phyloP scores from a whole-genome alignment of 2,329 filamentous ascomycete species.

The Stagonosporopsis chrysanthemi region DNA sequence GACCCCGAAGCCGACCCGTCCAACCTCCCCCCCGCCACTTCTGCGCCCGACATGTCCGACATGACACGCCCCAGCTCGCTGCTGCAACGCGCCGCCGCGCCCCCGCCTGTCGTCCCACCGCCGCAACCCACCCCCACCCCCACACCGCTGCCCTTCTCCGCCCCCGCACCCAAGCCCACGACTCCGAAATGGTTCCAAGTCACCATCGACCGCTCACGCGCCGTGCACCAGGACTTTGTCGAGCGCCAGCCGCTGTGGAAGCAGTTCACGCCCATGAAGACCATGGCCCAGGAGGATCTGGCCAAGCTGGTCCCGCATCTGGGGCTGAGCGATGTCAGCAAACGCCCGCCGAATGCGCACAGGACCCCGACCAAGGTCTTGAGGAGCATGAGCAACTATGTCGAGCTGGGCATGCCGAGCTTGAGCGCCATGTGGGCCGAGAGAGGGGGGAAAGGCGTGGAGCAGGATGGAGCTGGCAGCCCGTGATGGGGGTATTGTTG shows the following conservation, averaged over 20 bases:
- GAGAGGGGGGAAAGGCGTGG: neutral
- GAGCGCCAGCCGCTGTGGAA: conserved; percentile 48
- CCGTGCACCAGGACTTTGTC: conserved; percentile 53
- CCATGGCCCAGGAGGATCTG: conserved; percentile 49
- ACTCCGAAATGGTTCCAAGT: conserved; percentile 52
- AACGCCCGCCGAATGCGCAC: conserved; percentile 43
- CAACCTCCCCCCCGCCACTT: conserved; percentile 2
- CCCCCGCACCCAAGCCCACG: conserved; percentile 1
- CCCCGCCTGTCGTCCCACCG: conserved; percentile 1
- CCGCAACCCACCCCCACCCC: neutral
- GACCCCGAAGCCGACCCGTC: conserved; percentile 25
- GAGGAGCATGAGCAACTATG: conserved; percentile 32
- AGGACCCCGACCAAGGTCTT: conserved; percentile 44
- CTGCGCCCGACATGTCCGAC: conserved; percentile 34
- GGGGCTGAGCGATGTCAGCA: conserved; percentile 53
- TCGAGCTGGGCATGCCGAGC: conserved; percentile 39
- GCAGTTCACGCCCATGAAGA: conserved; percentile 42
- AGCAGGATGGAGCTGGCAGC: neutral
- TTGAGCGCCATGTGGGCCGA: conserved; percentile 44
- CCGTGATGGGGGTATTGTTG: neutral
- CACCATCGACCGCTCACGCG: conserved; percentile 48
- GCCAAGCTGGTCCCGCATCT: conserved; percentile 49
- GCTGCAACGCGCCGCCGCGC: conserved; percentile 21
- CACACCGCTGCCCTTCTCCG: conserved; percentile 35
- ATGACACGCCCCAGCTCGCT: conserved; percentile 41